Conservation (phyloP, 106 monocot species). For the Posidonia australis region DNA sequence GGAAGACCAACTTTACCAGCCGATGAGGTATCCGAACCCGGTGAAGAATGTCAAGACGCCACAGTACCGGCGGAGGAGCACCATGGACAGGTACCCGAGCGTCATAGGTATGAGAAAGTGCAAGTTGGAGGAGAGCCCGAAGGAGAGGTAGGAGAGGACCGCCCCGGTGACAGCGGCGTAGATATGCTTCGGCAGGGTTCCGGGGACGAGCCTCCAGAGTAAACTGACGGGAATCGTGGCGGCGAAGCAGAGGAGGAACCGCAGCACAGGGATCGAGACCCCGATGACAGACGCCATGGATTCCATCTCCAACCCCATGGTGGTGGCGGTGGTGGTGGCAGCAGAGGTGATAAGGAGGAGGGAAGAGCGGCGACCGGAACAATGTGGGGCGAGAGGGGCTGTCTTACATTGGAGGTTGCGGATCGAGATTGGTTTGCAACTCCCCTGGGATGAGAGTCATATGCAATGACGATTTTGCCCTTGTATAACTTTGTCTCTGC, state of each 20-base stretch:
- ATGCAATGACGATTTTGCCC: too few species aligned
- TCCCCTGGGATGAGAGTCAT: too few species aligned
- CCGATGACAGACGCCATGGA: conserved; percentile 87
- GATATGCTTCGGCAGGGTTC: conserved; percentile 44
- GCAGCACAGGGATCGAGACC: conserved; percentile 87
- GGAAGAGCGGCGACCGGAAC: background rate
- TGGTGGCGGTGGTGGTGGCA: background rate
- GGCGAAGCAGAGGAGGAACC: conserved; percentile 89
- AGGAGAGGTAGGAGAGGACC: conserved; percentile 73
- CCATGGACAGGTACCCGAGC: conserved; percentile 73
- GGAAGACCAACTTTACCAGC: conserved; percentile 41
- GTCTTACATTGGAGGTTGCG: too few species aligned
- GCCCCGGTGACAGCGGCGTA: conserved; percentile 76
- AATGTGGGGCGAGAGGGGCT: too few species aligned
- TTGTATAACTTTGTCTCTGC: too few species aligned
- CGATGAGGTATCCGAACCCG: conserved; percentile 83
- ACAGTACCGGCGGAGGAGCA: conserved; percentile 37
- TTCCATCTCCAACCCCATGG: conserved; percentile 72
- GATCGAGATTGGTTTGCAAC: too few species aligned
- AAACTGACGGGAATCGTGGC: conserved; percentile 84
- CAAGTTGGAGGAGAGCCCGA: conserved; percentile 77
- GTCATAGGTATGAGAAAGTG: conserved; percentile 86
- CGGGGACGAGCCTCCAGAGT: conserved; percentile 61
- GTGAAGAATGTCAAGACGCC: conserved; percentile 75
- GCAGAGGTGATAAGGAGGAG: background rate